Conservation (phyloP, 768 basidiomycete genomes). For the Filobasidium floriforme region DNA sequence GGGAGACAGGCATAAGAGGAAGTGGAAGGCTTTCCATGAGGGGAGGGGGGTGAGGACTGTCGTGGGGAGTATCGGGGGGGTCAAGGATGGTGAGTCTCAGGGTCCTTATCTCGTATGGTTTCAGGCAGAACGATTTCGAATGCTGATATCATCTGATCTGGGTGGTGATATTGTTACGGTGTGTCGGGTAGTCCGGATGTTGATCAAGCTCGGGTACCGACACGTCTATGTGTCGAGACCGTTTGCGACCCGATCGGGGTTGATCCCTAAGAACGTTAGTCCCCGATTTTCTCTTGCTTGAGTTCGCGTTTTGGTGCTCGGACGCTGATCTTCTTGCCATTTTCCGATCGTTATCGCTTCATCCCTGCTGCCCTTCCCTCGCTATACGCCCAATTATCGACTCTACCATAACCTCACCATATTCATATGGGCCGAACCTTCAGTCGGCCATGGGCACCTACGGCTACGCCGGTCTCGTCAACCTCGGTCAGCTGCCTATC, state of each 20-base stretch:
- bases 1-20: constrained; percentile 55
- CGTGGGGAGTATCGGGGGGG: constrained; percentile 82
- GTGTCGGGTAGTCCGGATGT: constrained; percentile 69
- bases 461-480: constrained; percentile 71
- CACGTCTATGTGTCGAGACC: constrained; percentile 92
- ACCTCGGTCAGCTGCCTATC: constrained; percentile 78
- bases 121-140: too few relatives aligned
- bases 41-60: constrained; percentile 92
- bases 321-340: too few relatives aligned
- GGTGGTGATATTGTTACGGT: too few relatives aligned
- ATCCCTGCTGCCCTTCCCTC: not conserved
- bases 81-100: constrained; percentile 60
- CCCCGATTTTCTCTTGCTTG: too few relatives aligned
- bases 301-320: too few relatives aligned
- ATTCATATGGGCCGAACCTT: not conserved
- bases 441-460: constrained; percentile 72
- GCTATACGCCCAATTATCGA: not conserved
- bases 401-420: not conserved
- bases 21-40: constrained; percentile 76
- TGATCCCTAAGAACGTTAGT: constrained; percentile 68
- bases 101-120: too few relatives aligned
- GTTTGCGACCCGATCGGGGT: constrained; percentile 78
- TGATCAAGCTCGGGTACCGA: constrained; percentile 81
- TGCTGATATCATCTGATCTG: too few relatives aligned
- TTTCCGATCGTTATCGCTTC: too few relatives aligned